Evolutionary conservation across 495 filamentous ascomycete genomes (phyloP).

Genomic region (Cercophora newfieldiana): DNA sequence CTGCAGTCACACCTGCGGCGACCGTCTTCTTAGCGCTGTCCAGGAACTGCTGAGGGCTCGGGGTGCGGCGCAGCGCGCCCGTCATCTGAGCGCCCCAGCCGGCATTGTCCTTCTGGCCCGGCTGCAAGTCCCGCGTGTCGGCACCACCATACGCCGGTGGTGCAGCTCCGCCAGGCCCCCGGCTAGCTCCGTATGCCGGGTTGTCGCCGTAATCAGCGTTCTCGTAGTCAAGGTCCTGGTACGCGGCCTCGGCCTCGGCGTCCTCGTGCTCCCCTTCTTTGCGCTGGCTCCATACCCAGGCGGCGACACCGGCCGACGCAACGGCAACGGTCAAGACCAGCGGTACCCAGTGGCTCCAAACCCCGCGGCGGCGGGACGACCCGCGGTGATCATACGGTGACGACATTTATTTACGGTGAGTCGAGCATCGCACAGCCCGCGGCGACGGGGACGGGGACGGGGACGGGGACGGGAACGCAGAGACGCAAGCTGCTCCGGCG

Average conservation of each 20-base stretch:
- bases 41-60: constrained; percentile 85
- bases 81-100: constrained; percentile 76
- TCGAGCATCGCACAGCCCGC: constrained; percentile 31
- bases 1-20: constrained; percentile 76
- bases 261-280: constrained; percentile 57
- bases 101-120: constrained; percentile 28
- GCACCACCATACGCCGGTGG: constrained; percentile 40
- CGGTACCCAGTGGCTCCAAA: constrained; percentile 82
- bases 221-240: constrained; percentile 50
- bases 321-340: constrained; percentile 80
- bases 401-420: constrained; percentile 70
- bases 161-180: constrained; percentile 41
- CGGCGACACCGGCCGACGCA: constrained; percentile 78
- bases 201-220: constrained; percentile 53
- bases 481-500: too few species aligned
- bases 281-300: constrained; percentile 92
- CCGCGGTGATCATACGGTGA: constrained; percentile 69
- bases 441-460: constrained; percentile 1
- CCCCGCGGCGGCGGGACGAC: constrained; percentile 64
- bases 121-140: constrained; percentile 41
- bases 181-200: constrained; percentile 51
- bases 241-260: constrained; percentile 50
- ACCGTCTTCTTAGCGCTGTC: constrained; percentile 76
- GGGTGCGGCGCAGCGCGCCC: constrained; percentile 79
- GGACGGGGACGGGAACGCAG: constrained; percentile 2